A percentile compares a stretch with the other conserved stretches of the same genome.
phyloP scores from a whole-genome alignment of 2,329 filamentous ascomycete species.

The Coniochaeta prunicola region DNA sequence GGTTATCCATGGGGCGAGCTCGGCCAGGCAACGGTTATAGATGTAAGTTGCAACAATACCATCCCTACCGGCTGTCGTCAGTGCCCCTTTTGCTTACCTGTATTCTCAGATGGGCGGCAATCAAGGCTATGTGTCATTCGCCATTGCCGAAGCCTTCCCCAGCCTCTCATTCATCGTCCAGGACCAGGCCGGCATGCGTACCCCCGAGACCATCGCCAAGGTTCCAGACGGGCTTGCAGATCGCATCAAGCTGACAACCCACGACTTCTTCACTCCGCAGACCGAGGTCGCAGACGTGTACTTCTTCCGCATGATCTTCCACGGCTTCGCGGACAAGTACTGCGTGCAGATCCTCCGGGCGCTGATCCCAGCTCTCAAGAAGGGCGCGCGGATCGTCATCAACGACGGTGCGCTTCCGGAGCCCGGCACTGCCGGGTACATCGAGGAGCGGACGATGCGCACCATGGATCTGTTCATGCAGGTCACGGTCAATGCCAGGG shows the following conservation, averaged over 20 bases:
- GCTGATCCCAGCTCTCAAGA: slow-evolving; percentile 21
- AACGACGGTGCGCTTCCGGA: slow-evolving; percentile 18
- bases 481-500: slow-evolving; percentile 10
- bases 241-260: slow-evolving; percentile 15
- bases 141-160: slow-evolving; percentile 15
- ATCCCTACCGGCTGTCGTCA: neutral
- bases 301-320: slow-evolving; percentile 24
- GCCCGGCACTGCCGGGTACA: slow-evolving; percentile 9
- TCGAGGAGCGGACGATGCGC: slow-evolving; percentile 10
- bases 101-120: slow-evolving; percentile 10
- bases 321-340: slow-evolving; percentile 26
- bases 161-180: slow-evolving; percentile 17
- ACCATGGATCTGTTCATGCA: slow-evolving; percentile 12
- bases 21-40: slow-evolving; percentile 15
- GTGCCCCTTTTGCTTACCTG: neutral
- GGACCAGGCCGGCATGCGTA: slow-evolving; percentile 15
- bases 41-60: slow-evolving; percentile 13
- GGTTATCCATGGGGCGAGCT: slow-evolving; percentile 14
- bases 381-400: slow-evolving; percentile 17
- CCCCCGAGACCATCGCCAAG: slow-evolving; percentile 6
- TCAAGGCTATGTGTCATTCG: slow-evolving; percentile 9
- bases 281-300: slow-evolving; percentile 17
- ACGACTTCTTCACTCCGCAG: slow-evolving; percentile 22
- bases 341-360: slow-evolving; percentile 21
- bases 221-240: slow-evolving; percentile 12